These are phyloP conservation scores for Penicillium cinerascens DNA, from an alignment of 495 filamentous ascomycete genomes.

Conservation along the genomic window DNA sequence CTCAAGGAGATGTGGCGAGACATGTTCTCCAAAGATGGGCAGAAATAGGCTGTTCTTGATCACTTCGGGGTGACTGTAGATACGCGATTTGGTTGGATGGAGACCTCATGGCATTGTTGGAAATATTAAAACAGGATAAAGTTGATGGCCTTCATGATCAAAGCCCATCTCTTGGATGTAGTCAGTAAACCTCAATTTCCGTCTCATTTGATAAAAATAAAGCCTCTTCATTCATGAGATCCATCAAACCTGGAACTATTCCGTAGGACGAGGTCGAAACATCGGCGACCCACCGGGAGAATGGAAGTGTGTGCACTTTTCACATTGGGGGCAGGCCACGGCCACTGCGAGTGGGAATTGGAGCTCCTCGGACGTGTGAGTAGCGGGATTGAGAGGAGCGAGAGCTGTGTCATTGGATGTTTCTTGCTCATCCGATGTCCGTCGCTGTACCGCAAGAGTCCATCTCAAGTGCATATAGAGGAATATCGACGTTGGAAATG, in stretches of 20 bases:
- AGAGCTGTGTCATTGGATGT: too few species aligned
- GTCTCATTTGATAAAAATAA: not conserved
- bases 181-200: not conserved
- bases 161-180: not conserved
- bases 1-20: constrained; percentile 86
- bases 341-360: too few species aligned
- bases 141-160: not conserved
- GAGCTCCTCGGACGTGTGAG: too few species aligned
- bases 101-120: not conserved
- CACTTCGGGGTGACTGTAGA: not conserved
- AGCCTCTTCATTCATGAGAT: not conserved
- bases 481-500: not conserved
- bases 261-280: too few species aligned
- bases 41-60: not conserved
- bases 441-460: not conserved
- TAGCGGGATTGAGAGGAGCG: too few species aligned
- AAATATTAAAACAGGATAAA: not conserved
- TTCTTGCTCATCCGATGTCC: not conserved
- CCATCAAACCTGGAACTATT: too few species aligned
- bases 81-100: not conserved
- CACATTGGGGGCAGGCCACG: not conserved
- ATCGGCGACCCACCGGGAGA: not conserved
- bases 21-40: constrained; percentile 51
- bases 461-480: not conserved
- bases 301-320: not conserved